phyloP scores from a whole-genome alignment of 176 grass and related monocot species.

The Ampelocalamus luodianensis region DNA sequence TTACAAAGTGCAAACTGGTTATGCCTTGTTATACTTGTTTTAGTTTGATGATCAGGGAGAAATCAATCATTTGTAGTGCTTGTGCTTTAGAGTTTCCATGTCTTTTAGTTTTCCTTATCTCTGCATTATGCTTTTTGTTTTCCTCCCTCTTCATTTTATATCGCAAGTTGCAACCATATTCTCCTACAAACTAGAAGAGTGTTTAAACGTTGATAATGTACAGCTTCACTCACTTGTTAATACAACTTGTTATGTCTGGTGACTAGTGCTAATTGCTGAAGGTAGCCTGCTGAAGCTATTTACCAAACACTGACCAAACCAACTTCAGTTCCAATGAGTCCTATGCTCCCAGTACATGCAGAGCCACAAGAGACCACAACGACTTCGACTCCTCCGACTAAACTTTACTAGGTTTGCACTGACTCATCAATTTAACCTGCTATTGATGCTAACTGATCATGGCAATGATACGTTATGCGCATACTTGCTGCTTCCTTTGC shows the following conservation, averaged over 20 bases:
- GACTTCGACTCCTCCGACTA: too few species aligned
- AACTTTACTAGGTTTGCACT: too few species aligned
- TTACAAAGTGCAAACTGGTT: neutral
- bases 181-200: neutral
- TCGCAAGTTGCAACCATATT: neutral
- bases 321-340: too few species aligned
- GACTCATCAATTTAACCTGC: too few species aligned
- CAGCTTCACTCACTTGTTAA: neutral
- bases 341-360: too few species aligned
- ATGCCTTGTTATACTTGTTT: neutral
- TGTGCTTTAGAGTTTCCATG: neutral
- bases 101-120: constrained; percentile 2
- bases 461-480: too few species aligned
- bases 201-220: neutral
- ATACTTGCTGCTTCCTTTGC: too few species aligned
- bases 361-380: too few species aligned
- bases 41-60: neutral
- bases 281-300: too few species aligned
- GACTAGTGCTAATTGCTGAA: constrained; percentile 17
- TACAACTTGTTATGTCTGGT: constrained; percentile 24
- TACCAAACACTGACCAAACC: too few species aligned
- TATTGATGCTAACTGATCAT: too few species aligned
- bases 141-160: constrained; percentile 7
- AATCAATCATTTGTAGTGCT: neutral
- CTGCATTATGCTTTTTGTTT: neutral